Evolutionary conservation across 805 yeast species (phyloP), one percentile per base, ranked within the genome.

Genomic region (Cyberlindnera xishuangbannaensis): DNA sequence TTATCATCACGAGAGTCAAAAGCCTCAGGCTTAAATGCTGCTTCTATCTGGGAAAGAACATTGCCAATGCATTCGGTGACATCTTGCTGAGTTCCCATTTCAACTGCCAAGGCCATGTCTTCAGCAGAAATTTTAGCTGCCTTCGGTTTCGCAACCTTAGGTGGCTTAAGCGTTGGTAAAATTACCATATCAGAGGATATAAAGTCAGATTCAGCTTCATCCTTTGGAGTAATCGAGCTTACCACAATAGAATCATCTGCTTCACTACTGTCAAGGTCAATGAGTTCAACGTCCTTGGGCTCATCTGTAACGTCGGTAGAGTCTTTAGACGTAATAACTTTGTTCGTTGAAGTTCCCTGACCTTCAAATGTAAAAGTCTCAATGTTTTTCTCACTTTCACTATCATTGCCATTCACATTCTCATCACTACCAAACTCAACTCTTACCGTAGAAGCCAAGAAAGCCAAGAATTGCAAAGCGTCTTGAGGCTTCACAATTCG

Each of bases 51-150:
- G 43, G 81, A 83, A 11, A 88, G 66, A 7, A 92, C 97, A 55
- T 92, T 92, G 35, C 88, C 95, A 50, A 90, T 87, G 57, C 97
- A 90, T 55, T 92, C 98, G 0, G 97, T 87, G 14, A 92, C 97
- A 63, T 92, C 98, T 56, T 92, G 98, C 55, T 92, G 98, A 44
- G 95, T 68, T 3, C 96, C 95, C 50, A 79, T 66, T 51, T 84
- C 88, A 33, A 80, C 65, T 0, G 92, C 78, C 47, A 78, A 73
- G 37, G 76, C 87, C 58, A 82, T 70, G 49, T 81, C 86, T 41
- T 78, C 83, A 4, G 75, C 60, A 30, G 59, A 58, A 13, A 61
- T 56, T 25, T 54, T 55, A 0, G 62, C 64, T 28, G 53, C 44
- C 26, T 37, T 41, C 9, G 26, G 14, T 12, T 11, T 24, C 8